These are phyloP conservation scores for Arachis monticola DNA, from an alignment of 331 rosid genomes.

Conservation along the genomic window DNA sequence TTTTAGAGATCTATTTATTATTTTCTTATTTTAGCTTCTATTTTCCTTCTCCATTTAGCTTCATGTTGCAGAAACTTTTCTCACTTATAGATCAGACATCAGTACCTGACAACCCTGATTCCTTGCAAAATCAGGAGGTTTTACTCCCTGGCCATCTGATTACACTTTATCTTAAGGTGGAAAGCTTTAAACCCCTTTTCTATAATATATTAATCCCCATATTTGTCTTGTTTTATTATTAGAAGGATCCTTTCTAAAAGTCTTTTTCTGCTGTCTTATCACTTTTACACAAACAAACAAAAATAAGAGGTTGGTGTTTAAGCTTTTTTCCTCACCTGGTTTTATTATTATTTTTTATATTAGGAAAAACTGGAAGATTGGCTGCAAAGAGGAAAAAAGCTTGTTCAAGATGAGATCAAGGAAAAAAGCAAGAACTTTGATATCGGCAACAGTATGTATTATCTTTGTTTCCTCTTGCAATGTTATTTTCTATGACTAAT, in stretches of 20 bases:
- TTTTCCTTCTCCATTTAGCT: conserved; percentile 50
- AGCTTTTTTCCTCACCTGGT: conserved; percentile 22
- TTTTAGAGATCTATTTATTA: conserved; percentile 32
- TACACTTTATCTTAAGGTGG: conserved; percentile 89
- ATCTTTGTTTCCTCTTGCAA: conserved; percentile 28
- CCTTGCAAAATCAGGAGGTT: conserved; percentile 95
- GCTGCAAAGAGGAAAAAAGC: conserved; percentile 64
- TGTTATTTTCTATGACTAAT: conserved; percentile 16
- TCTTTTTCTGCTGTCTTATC: not conserved
- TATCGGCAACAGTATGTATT: conserved; percentile 58
- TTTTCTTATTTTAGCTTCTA: conserved; percentile 38
- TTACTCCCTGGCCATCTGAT: conserved; percentile 94
- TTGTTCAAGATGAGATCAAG: conserved; percentile 68
- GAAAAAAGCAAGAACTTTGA: conserved; percentile 53
- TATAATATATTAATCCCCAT: not conserved
- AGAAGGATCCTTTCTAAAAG: not conserved
- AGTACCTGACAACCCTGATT: conserved; percentile 82
- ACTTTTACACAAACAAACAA: not conserved
- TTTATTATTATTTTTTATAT: conserved; percentile 38
- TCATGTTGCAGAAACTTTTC: conserved; percentile 96
- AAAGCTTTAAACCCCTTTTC: conserved; percentile 19
- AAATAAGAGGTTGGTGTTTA: not conserved
- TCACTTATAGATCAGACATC: conserved; percentile 96
- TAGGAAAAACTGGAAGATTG: conserved; percentile 95
- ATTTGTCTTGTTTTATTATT: conserved; percentile 12